A percentile compares a stretch with the other conserved stretches of the same genome.
Conservation (phyloP, 2,329 filamentous ascomycete genomes). For the Clarireedia homoeocarpa region DNA sequence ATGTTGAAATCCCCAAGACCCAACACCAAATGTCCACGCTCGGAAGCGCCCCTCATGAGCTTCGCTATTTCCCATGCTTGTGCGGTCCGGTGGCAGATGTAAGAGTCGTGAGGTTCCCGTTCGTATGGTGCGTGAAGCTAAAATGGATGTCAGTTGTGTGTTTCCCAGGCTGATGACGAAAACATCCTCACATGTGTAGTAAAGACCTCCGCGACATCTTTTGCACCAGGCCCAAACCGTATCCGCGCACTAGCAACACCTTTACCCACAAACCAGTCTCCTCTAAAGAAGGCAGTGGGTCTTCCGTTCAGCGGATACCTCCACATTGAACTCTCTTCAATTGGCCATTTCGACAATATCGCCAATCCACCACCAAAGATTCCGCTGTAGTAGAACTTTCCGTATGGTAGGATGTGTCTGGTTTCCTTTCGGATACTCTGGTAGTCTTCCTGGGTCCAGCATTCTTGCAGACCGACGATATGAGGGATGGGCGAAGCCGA, state of each 20-base stretch:
- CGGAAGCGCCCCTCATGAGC: conserved; percentile 71
- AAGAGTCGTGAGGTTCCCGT: conserved; percentile 68
- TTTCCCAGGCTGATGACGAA: not conserved
- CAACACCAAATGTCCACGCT: conserved; percentile 74
- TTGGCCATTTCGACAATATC: conserved; percentile 86
- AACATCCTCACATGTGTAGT: conserved; percentile 65
- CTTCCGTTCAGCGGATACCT: conserved; percentile 87
- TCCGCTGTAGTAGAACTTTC: conserved; percentile 87
- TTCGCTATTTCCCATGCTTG: conserved; percentile 95
- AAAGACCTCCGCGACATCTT: conserved; percentile 78
- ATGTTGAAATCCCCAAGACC: conserved; percentile 95
- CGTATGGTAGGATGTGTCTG: conserved; percentile 69
- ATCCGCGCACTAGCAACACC: conserved; percentile 81
- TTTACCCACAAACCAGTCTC: conserved; percentile 96
- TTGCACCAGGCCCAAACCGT: conserved; percentile 53
- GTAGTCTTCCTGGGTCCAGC: conserved; percentile 85
- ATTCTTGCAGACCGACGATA: conserved; percentile 92
- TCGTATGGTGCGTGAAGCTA: conserved; percentile 81
- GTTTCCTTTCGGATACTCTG: conserved; percentile 67
- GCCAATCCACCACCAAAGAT: conserved; percentile 84
- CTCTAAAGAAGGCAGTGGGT: conserved; percentile 86
- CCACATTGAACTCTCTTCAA: conserved; percentile 81
- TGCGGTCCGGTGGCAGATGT: conserved; percentile 81
- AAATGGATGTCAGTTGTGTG: conserved; percentile 33
- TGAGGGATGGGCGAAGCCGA: conserved; percentile 59